These are phyloP conservation scores for Mitragyna speciosa DNA, from an alignment of 257 asterid species.

Conservation along the genomic window DNA sequence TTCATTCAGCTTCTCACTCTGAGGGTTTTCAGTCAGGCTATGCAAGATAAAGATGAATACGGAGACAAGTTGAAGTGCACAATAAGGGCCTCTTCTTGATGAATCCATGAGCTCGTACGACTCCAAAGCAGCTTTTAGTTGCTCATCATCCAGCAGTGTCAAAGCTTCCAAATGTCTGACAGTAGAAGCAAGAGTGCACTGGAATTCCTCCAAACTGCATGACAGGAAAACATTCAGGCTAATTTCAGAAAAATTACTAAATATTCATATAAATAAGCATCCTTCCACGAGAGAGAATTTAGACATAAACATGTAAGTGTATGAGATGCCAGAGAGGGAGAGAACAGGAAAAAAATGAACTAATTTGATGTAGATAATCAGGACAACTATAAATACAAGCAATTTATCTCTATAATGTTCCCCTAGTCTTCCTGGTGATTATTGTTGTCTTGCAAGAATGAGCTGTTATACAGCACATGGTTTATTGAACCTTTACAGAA, in stretches of 20 bases:
- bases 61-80: constrained; percentile 72
- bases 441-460: background rate
- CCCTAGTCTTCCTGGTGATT: background rate
- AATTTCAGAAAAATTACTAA: background rate
- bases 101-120: constrained; percentile 56
- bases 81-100: constrained; percentile 67
- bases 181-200: constrained; percentile 54
- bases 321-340: background rate
- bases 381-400: background rate
- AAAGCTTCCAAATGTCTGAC: constrained; percentile 58
- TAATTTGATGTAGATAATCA: too few relatives aligned
- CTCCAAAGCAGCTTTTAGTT: constrained; percentile 46
- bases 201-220: constrained; percentile 79
- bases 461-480: background rate
- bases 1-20: constrained; percentile 37
- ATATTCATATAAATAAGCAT: background rate
- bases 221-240: background rate
- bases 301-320: background rate
- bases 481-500: background rate
- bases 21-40: constrained; percentile 39
- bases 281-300: background rate
- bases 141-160: constrained; percentile 43
- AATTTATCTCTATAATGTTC: too few relatives aligned
- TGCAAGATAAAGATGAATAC: constrained; percentile 61
- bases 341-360: background rate